Evolutionary conservation across 2,329 filamentous ascomycete species (phyloP).

Genomic region (Acrocalymma vagum): DNA sequence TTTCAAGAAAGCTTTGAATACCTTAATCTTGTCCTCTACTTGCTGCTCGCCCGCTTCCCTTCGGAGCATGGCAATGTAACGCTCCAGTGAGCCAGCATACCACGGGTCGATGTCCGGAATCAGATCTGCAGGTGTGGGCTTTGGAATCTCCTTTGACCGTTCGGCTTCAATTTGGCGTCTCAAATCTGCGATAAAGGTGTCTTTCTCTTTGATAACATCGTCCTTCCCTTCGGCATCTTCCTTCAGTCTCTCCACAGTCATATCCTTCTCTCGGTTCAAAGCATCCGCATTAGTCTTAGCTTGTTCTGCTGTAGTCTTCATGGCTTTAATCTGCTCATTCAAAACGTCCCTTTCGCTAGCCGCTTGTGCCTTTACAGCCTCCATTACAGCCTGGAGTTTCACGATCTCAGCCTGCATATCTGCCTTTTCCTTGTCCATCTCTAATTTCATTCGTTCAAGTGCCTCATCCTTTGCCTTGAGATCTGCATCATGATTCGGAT

Average conservation of each 20-base stretch:
- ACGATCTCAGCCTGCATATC: conserved; percentile 16
- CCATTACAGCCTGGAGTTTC: conserved; percentile 25
- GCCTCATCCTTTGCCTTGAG: conserved; percentile 41
- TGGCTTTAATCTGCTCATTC: conserved; percentile 26
- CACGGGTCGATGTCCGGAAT: conserved; percentile 66
- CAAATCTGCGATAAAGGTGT: conserved; percentile 30
- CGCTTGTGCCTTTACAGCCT: conserved; percentile 25
- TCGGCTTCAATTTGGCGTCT: conserved; percentile 36
- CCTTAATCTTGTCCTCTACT: conserved; percentile 62
- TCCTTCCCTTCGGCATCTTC: conserved; percentile 45
- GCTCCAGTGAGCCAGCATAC: conserved; percentile 63
- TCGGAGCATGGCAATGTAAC: conserved; percentile 64
- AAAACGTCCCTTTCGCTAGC: conserved; percentile 23
- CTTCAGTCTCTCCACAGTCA: conserved; percentile 39
- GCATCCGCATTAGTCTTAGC: conserved; percentile 30
- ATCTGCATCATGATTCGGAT: conserved; percentile 25
- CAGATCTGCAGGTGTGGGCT: conserved; percentile 39
- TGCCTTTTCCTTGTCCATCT: conserved; percentile 27
- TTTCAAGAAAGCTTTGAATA: conserved; percentile 60
- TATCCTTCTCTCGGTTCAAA: conserved; percentile 34
- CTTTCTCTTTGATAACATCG: conserved; percentile 38
- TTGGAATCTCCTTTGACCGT: conserved; percentile 26
- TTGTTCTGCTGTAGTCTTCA: conserved; percentile 29
- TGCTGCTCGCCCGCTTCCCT: conserved; percentile 55
- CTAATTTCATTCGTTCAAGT: conserved; percentile 28